These are phyloP conservation scores for Russula vinacea DNA, from an alignment of 768 basidiomycete genomes.

Conservation along the genomic window DNA sequence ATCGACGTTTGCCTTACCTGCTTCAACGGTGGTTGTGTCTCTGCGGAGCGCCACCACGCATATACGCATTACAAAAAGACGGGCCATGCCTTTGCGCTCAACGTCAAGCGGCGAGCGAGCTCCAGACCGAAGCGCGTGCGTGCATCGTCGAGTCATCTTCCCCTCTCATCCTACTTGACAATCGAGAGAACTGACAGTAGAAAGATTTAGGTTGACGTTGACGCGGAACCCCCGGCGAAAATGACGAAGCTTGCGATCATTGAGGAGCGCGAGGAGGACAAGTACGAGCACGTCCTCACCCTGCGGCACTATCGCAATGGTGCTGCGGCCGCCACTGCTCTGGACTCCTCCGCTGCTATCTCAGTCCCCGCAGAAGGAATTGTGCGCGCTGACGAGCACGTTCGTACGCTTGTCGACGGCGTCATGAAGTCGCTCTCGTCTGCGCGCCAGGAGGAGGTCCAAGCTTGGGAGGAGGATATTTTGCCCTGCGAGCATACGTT, in stretches of 20 bases:
- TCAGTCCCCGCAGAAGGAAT: slow-evolving; percentile 48
- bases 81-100: slow-evolving; percentile 73
- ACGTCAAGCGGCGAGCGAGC: slow-evolving; percentile 72
- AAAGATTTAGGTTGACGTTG: slow-evolving; percentile 40
- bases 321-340: slow-evolving; percentile 28
- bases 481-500: slow-evolving; percentile 78
- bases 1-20: slow-evolving; percentile 88
- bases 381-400: slow-evolving; percentile 42
- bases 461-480: slow-evolving; percentile 98
- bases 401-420: slow-evolving; percentile 55
- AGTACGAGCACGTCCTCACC: slow-evolving; percentile 63
- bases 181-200: not conserved
- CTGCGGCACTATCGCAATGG: slow-evolving; percentile 80
- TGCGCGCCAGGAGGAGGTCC: slow-evolving; percentile 88
- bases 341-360: slow-evolving; percentile 35
- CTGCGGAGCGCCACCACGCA: slow-evolving; percentile 63
- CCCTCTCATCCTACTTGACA: not conserved
- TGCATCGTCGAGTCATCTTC: slow-evolving; percentile 22
- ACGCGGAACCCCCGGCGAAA: slow-evolving; percentile 82
- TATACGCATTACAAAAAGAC: slow-evolving; percentile 66
- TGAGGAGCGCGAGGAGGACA: slow-evolving; percentile 86
- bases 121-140: slow-evolving; percentile 63
- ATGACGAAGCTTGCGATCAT: slow-evolving; percentile 85
- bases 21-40: slow-evolving; percentile 90
- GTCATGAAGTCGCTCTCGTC: slow-evolving; percentile 83